Percentiles rank a stretch among this genome's conserved stretches.
phyloP scores from a whole-genome alignment of 805 yeast genomes.

The Yamadazyma ubonensis region DNA sequence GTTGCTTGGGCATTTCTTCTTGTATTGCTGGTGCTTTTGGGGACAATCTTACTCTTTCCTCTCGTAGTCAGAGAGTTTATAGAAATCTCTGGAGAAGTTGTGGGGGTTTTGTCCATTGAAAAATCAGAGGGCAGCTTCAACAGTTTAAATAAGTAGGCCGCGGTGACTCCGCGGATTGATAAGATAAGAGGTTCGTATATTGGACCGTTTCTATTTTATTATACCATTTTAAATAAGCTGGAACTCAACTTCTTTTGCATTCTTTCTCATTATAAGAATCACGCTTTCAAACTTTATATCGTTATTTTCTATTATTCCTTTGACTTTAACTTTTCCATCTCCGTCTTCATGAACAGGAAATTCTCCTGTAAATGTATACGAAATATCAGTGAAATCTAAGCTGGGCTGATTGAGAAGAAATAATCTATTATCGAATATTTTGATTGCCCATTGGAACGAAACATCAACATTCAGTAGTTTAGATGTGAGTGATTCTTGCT shows the following conservation, averaged over 20 bases:
- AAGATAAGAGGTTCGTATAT: no score
- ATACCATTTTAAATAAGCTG: constrained; percentile 7
- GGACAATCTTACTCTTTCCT: background rate
- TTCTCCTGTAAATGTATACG: constrained; percentile 13
- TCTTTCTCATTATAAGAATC: constrained; percentile 1
- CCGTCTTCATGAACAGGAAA: constrained; percentile 10
- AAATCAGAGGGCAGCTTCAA: no score
- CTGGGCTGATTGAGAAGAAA: constrained; percentile 14
- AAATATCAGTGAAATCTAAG: constrained; percentile 10
- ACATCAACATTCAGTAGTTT: constrained; percentile 8
- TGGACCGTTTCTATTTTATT: background rate
- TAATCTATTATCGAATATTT: constrained; percentile 10
- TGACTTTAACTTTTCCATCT: constrained; percentile 10
- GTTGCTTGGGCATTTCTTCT: constrained; percentile 28
- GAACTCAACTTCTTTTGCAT: constrained; percentile 10
- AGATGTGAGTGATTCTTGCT: background rate
- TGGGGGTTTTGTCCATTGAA: no score
- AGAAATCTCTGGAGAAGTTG: no score
- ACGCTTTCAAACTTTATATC: constrained; percentile 14
- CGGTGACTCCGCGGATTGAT: constrained; percentile 1
- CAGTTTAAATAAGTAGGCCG: no score
- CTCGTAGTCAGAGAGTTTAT: background rate
- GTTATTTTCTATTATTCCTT: constrained; percentile 12
- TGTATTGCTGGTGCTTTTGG: constrained; percentile 7
- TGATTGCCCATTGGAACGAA: constrained; percentile 13